A percentile compares a stretch with the other conserved stretches of the same genome.
These are phyloP conservation scores for Hypoxylon sp. DNA, from an alignment of 2,329 filamentous ascomycete species.

Conservation along the genomic window DNA sequence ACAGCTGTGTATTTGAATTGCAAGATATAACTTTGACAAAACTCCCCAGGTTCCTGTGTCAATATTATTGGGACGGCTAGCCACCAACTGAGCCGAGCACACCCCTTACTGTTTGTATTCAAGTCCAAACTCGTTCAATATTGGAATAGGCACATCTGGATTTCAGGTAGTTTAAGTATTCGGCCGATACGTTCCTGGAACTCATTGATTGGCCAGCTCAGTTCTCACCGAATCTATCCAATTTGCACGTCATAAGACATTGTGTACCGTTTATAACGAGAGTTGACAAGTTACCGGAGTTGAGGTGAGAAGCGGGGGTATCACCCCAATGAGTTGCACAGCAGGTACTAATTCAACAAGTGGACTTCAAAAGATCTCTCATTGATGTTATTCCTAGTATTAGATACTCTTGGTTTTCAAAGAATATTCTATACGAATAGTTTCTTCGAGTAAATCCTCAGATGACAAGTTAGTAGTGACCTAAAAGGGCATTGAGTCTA, in stretches of 20 bases:
- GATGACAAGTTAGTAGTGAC: neutral
- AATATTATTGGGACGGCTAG: neutral
- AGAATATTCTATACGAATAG: neutral
- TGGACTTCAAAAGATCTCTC: neutral
- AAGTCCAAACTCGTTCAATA: neutral
- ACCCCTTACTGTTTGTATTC: neutral
- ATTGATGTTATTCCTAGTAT: neutral
- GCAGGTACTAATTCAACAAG: neutral
- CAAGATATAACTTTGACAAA: neutral
- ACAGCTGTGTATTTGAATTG: neutral
- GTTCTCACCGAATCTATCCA: neutral
- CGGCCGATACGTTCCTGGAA: neutral
- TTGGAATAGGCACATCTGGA: too few relatives aligned
- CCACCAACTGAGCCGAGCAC: neutral
- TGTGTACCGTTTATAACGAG: neutral
- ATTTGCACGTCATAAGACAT: neutral
- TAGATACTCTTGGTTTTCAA: neutral
- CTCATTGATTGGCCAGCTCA: neutral
- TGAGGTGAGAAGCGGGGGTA: too few relatives aligned
- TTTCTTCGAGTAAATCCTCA: too few relatives aligned
- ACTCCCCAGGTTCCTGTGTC: neutral
- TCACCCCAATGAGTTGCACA: neutral
- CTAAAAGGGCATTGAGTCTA: constrained; percentile 22
- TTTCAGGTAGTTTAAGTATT: neutral
- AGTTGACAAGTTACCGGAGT: too few relatives aligned